Evolutionary conservation across 202 grass and related monocot species (phyloP).

Genomic region (Elaeis oleifera): DNA sequence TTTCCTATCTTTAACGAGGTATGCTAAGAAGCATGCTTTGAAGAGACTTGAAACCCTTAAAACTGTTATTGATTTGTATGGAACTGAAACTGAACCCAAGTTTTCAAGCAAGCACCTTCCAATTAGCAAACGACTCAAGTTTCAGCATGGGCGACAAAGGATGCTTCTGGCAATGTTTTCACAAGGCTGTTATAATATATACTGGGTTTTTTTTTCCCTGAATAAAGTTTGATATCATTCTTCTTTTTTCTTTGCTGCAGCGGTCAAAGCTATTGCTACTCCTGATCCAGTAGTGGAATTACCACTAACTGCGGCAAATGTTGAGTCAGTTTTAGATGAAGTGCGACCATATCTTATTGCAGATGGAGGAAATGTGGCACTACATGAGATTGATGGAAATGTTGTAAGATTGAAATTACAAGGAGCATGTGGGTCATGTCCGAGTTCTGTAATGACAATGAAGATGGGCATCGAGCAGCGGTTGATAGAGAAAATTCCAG

Average conservation of each 20-base stretch:
- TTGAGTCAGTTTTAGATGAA: slow-evolving; percentile 86
- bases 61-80: too few species aligned
- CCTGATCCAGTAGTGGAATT: slow-evolving; percentile 45
- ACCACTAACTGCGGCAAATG: slow-evolving; percentile 82
- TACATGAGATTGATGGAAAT: slow-evolving; percentile 89
- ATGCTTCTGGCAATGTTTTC: too few species aligned
- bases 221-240: background rate
- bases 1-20: too few species aligned
- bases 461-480: slow-evolving; percentile 86
- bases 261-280: slow-evolving; percentile 68
- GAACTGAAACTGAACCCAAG: too few species aligned
- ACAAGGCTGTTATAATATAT: background rate
- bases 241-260: slow-evolving; percentile 25
- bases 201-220: background rate
- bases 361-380: slow-evolving; percentile 78
- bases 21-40: too few species aligned
- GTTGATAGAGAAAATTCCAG: slow-evolving; percentile 97
- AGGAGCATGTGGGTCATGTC: slow-evolving; percentile 93
- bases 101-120: too few species aligned
- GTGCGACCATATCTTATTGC: slow-evolving; percentile 94
- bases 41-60: too few species aligned
- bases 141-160: too few species aligned
- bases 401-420: slow-evolving; percentile 78
- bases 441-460: slow-evolving; percentile 82
- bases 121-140: too few species aligned